Base-by-base conservation (phyloP, 768 basidiomycete species). In the Rhodosporidiobolus sp. region DNA sequence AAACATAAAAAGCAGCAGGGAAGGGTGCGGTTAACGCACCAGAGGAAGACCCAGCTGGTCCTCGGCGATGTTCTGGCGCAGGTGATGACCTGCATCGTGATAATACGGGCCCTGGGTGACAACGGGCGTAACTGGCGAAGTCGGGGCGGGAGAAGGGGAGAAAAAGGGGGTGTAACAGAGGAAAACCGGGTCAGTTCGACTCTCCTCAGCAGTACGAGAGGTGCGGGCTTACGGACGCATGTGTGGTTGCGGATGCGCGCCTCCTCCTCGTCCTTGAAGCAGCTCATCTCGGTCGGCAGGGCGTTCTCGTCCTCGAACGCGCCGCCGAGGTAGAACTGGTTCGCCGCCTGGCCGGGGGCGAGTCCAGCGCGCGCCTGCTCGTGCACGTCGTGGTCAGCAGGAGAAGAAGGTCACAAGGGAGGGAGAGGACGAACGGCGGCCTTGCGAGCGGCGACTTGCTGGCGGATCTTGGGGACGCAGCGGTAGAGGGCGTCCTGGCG, bases 11-110 rank as follows among this genome's bases (percentile, higher is more conserved):
- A 0, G 20, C 24, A 28, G 62, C 32, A 24, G 34, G 19, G 34
- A 9, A 10, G 22, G n/a, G n/a, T n/a, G n/a, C n/a, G n/a, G n/a
- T n/a, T 5, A 28, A 65, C 75, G 28, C 54, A 77, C 73, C 76
- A 79, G 79, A 26, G 77, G 77, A 11, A 80, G 58, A 32, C 80
- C 80, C n/a, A 78, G 75, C 70, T 81, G 79, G 69, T 79, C 75
- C 66, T 81, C 80, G 17, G 79, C 80, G 75, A 81, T 78, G 77
- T 81, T 80, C 59, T 78, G 77, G 30, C 80, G 77, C 56, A 80
- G 77, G 0, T 78, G 79, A 70, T 81, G 80, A 6, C 79, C 79
- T 49, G 62, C 77, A 2, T 70, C 73, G 77, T 80, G 80, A 72
- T 79, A 80, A 65, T 76, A 76, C 1, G 75, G 75, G 1, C 38